phyloP scores from a whole-genome alignment of 352 stramenopile genomes.

The Pythium vanterpoolii region DNA sequence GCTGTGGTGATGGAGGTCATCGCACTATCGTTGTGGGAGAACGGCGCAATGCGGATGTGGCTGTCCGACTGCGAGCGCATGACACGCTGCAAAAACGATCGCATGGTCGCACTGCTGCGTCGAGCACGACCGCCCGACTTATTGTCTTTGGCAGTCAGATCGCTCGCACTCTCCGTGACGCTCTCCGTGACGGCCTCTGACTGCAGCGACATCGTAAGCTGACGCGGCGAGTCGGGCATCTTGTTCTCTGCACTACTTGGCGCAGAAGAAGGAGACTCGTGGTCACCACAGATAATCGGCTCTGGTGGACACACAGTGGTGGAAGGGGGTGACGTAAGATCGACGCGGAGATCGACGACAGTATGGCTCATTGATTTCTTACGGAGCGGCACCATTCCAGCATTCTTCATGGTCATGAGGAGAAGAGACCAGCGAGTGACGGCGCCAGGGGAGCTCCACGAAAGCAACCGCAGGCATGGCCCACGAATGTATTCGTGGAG shows the following conservation, averaged over 20 bases:
- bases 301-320: neutral
- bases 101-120: slow-evolving; percentile 20
- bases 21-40: neutral
- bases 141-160: slow-evolving; percentile 1
- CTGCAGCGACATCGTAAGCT: slow-evolving; percentile 9
- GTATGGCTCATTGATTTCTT: slow-evolving; percentile 1
- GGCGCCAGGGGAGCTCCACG: no score
- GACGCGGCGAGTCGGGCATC: slow-evolving; percentile 11
- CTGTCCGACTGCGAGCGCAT: slow-evolving; percentile 36
- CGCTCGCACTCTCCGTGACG: slow-evolving; percentile 5
- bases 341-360: neutral
- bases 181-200: slow-evolving; percentile 17
- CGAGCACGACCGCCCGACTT: neutral
- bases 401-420: neutral
- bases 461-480: no score
- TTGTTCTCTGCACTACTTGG: neutral
- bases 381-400: neutral
- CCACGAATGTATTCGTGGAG: neutral
- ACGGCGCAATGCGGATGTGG: slow-evolving; percentile 18
- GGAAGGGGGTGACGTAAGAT: no score
- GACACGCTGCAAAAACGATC: slow-evolving; percentile 19
- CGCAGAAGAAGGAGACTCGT: neutral
- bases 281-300: neutral
- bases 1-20: neutral
- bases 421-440: no score